Base-by-base conservation (phyloP, 2,329 filamentous ascomycete species). In the Chaetomium strumarium region DNA sequence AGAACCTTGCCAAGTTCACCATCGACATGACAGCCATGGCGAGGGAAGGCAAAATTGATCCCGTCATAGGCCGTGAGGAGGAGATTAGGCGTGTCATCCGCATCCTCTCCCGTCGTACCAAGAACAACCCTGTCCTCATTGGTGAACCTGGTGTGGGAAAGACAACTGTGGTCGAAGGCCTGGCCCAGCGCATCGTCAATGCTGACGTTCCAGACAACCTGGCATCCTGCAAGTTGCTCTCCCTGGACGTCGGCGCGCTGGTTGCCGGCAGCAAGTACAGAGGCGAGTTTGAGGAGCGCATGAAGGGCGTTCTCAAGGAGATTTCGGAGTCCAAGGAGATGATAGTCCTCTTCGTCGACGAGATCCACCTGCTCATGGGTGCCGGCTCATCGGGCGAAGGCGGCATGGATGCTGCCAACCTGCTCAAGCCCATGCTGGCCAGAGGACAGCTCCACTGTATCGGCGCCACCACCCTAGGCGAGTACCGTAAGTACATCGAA, bases 401-500 rank as follows among this genome's bases (percentile, higher is more conserved):
- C 59, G 93, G 93, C 63, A 99, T 99, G 93, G 93, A 99, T 67
- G 93, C 93, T 46, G 93, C 93, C 64, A 99, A 99, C 69, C 75
- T 99, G 63, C 80, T 99, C 58, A 99, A 99, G 76, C 93, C 93
- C 53, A 97, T 97, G 92, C 81, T 99, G 61, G 93, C 93, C 55
- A 85, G 93, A 66, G 93, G 93, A 49, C 92, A 97, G 69, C 78
- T 99, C 55, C 93, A 99, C 77, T 99, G 93, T 66, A 97, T 99
- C 58, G 93, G 93, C 70, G 93, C 93, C 6, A 99, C 93, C 2
- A 99, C 93, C 1, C 80, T 99, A 53, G 83, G 84, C 56, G 93
- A 99, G 69, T 99, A 99, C 72, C 84, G 93, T 66, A 99, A 99
- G 71, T 97, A 99, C 72, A 96, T 99, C 58, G 93, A 99, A 70